Percentiles rank a stretch among this genome's conserved stretches.
These are phyloP conservation scores for Lanmaoa rubissima DNA, from an alignment of 768 basidiomycete genomes.

Conservation along the genomic window DNA sequence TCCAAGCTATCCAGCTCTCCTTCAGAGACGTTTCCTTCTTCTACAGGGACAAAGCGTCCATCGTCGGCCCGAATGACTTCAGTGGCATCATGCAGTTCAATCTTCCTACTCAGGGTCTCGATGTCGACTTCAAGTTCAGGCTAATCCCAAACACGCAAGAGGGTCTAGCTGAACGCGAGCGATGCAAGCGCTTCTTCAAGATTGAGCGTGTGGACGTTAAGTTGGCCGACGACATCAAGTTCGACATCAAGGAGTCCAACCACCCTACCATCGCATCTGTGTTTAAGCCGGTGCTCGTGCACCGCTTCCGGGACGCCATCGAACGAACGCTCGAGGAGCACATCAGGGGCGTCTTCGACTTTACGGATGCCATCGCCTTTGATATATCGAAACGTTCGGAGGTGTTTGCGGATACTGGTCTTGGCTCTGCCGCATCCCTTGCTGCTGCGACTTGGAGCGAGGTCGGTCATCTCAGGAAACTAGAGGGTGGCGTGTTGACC, in stretches of 20 bases:
- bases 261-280: constrained; percentile 59
- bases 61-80: constrained; percentile 53
- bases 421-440: constrained; percentile 46
- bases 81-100: constrained; percentile 61
- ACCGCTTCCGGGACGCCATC: constrained; percentile 57
- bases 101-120: constrained; percentile 65
- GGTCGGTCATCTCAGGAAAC: constrained; percentile 52
- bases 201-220: constrained; percentile 54
- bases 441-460: constrained; percentile 71
- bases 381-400: constrained; percentile 56
- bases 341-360: constrained; percentile 49
- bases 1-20: constrained; percentile 62
- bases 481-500: constrained; percentile 33
- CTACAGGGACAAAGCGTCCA: constrained; percentile 60
- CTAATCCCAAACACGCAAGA: constrained; percentile 51
- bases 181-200: constrained; percentile 50
- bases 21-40: constrained; percentile 72
- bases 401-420: constrained; percentile 65
- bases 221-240: constrained; percentile 55
- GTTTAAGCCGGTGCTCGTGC: constrained; percentile 60
- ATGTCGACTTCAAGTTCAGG: constrained; percentile 65
- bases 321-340: constrained; percentile 58
- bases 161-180: constrained; percentile 44
- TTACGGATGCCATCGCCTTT: constrained; percentile 54
- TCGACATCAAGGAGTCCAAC: constrained; percentile 60